Evolutionary conservation across 2,329 filamentous ascomycete genomes (phyloP), one percentile per base, ranked within the genome.

Genomic region (Epichloe sylvatica): DNA sequence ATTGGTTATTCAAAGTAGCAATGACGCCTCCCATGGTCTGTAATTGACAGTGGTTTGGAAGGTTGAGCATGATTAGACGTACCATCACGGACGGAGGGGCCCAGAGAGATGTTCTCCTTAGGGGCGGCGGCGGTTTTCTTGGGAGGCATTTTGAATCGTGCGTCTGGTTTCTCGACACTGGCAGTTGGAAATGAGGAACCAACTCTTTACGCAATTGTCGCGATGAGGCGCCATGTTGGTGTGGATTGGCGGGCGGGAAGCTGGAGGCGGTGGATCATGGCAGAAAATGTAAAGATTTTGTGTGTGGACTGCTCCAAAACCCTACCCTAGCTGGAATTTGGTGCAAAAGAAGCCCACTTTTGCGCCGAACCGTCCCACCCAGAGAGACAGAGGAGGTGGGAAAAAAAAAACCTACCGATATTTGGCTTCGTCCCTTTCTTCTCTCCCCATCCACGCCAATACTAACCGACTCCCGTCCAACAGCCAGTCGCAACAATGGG

Each of bases 31-130:
- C 30, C 33, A 50, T 46, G n/a, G 34, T 34, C 25, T 8, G 30
- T 39, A 21, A 17, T 35, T 41, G 40, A 21, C 12, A 5, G 15
- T 36, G 12, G 6, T 11, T 45, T 36, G 15, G 7, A 33, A 2
- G n/a, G 23, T 3, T 7, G 8, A 4, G 42, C 17, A 11, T 30
- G 30, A n/a, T 15, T 34, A n/a, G 38, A 59, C 59, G 68, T 71
- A 91, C 88, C 90, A 80, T 96, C 91, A 70, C 90, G 85, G 77
- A 90, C 86, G 74, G 95, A 87, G 70, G 92, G 92, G 66, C 92
- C 92, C 66, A 97, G 83, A 83, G 86, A 90, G 80, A 98, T 92
- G 78, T 98, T 98, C 84, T 97, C 92, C 78, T 91, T 83, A 65
- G 81, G 79, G 67, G 86, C 82, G 70, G 81, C 75, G 70, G 81